A percentile compares a stretch with the other conserved stretches of the same genome.
phyloP scores from a whole-genome alignment of 1,284 basidiomycete species.

The Clitocybe nebularis region DNA sequence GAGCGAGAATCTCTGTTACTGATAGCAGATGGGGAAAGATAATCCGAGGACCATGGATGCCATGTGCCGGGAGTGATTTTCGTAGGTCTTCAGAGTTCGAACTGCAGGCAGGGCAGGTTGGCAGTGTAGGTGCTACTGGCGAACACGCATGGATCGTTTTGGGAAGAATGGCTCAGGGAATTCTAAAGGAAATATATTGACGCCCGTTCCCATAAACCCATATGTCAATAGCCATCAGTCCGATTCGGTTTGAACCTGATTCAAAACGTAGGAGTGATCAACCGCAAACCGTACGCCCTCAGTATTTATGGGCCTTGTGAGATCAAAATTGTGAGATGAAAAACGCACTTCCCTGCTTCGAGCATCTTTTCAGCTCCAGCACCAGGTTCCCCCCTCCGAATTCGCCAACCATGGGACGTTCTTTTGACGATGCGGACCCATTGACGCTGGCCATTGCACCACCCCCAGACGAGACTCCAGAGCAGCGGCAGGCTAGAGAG shows the following conservation, averaged over 20 bases:
- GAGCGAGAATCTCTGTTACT: not conserved
- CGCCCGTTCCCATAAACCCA: not conserved
- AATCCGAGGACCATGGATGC: not conserved
- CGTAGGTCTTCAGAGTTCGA: too few species aligned
- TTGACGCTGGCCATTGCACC: constrained; percentile 52
- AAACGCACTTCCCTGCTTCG: constrained; percentile 1
- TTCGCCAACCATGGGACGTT: constrained; percentile 8
- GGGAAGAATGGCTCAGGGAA: not conserved
- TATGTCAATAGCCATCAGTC: constrained; percentile 1
- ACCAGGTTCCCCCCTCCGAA: not conserved
- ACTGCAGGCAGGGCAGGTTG: too few species aligned
- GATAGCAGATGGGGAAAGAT: not conserved
- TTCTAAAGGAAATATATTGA: not conserved
- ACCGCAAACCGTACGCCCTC: constrained; percentile 1
- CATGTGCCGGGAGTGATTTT: too few species aligned
- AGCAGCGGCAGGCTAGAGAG: constrained; percentile 48
- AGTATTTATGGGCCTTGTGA: constrained; percentile 7
- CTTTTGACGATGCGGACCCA: constrained; percentile 51
- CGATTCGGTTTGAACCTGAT: constrained; percentile 6
- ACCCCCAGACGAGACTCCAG: constrained; percentile 53
- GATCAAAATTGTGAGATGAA: constrained; percentile 9
- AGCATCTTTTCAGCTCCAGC: constrained; percentile 1
- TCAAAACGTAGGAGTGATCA: not conserved
- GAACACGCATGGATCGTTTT: not conserved
- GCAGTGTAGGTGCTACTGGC: too few species aligned